Conservation (phyloP, 1,284 basidiomycete genomes). For the Apiotrichum brassicae region DNA sequence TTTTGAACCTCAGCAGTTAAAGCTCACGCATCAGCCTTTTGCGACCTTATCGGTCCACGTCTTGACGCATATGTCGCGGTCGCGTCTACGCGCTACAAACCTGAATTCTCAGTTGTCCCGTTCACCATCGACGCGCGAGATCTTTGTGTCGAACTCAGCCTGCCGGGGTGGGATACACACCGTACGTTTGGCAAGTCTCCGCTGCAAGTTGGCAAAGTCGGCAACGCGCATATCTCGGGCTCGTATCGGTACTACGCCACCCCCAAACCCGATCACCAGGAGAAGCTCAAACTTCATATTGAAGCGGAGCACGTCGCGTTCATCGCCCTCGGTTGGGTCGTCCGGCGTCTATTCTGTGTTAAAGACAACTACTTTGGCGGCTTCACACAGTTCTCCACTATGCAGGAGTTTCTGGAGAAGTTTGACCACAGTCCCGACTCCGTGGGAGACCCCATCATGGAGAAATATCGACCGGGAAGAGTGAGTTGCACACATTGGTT, state of each 20-base stretch:
- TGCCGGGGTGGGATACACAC: slow-evolving; percentile 85
- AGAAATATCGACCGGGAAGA: slow-evolving; percentile 68
- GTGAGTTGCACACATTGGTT: slow-evolving; percentile 48
- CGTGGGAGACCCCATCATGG: slow-evolving; percentile 69
- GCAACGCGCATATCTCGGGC: slow-evolving; percentile 57
- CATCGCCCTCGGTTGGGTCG: slow-evolving; percentile 74
- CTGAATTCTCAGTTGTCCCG: slow-evolving; percentile 61
- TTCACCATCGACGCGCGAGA: slow-evolving; percentile 62
- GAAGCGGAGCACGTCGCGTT: slow-evolving; percentile 54
- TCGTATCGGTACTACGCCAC: slow-evolving; percentile 69
- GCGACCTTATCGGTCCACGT: slow-evolving; percentile 59
- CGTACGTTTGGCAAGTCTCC: slow-evolving; percentile 55
- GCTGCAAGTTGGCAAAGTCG: slow-evolving; percentile 57
- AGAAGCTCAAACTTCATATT: slow-evolving; percentile 61
- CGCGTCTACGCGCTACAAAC: slow-evolving; percentile 64
- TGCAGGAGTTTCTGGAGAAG: slow-evolving; percentile 73
- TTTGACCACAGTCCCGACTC: slow-evolving; percentile 53
- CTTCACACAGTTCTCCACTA: slow-evolving; percentile 83
- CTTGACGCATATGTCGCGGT: slow-evolving; percentile 56
- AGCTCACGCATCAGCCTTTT: slow-evolving; percentile 54
- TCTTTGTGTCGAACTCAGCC: slow-evolving; percentile 55
- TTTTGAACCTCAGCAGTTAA: not conserved
- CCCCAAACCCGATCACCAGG: slow-evolving; percentile 62
- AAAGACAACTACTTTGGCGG: slow-evolving; percentile 87
- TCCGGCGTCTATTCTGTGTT: slow-evolving; percentile 76